Evolutionary conservation across 2,329 filamentous ascomycete species (phyloP).

Genomic region (Sphaceloma murrayae): DNA sequence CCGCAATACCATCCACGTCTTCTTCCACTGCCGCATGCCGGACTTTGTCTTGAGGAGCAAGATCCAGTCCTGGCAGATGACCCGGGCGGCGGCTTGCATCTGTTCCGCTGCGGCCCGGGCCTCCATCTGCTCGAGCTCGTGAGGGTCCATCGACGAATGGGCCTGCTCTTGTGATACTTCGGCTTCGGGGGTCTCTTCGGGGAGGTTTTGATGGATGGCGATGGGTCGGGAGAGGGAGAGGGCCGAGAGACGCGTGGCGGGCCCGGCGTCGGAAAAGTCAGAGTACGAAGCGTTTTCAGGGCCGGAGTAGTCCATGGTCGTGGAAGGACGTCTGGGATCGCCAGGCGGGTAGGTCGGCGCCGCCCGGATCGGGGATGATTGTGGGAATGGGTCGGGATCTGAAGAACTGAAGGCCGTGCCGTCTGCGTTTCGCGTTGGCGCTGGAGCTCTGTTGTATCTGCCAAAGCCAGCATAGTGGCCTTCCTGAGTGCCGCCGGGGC

Average conservation of each 20-base stretch:
- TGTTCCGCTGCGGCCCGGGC: constrained; percentile 13
- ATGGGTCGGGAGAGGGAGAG: constrained; percentile 28
- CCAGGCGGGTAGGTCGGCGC: constrained; percentile 20
- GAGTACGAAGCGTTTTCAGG: constrained; percentile 68
- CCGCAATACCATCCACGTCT: constrained; percentile 83
- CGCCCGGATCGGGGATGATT: constrained; percentile 7
- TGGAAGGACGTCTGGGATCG: constrained; percentile 47
- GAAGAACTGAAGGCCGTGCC: constrained; percentile 36
- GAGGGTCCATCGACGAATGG: constrained; percentile 10
- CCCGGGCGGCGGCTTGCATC: constrained; percentile 62
- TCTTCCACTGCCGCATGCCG: constrained; percentile 87
- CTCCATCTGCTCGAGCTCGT: constrained; percentile 10
- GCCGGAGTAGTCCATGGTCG: constrained; percentile 51
- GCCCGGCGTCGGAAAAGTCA: constrained; percentile 56
- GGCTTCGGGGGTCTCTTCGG: constrained; percentile 27
- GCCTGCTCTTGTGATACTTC: constrained; percentile 22
- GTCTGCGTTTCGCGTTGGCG: constrained; percentile 9
- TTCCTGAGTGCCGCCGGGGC: constrained; percentile 48
- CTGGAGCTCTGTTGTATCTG: constrained; percentile 22
- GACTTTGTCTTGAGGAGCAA: constrained; percentile 73
- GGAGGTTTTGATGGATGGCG: constrained; percentile 49
- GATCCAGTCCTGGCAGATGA: constrained; percentile 90
- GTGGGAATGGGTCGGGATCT: constrained; percentile 29
- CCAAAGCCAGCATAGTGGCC: constrained; percentile 38
- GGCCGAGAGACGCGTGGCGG: constrained; percentile 27